phyloP scores from a whole-genome alignment of 805 yeast species.

The Pichia exigua region DNA sequence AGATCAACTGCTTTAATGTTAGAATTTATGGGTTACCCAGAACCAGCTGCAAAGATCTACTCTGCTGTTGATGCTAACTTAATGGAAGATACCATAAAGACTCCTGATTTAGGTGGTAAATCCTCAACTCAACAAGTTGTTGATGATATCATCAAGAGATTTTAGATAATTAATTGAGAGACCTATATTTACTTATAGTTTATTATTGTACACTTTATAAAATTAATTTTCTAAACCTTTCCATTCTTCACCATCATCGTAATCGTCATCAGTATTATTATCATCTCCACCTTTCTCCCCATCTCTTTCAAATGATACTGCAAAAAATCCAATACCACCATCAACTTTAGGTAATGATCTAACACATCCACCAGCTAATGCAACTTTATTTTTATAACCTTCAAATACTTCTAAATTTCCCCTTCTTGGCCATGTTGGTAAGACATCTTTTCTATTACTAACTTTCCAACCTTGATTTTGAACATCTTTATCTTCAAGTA shows the following conservation, averaged over 20 bases:
- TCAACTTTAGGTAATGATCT: conserved; percentile 80
- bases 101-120: conserved; percentile 94
- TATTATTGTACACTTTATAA: conserved; percentile 9
- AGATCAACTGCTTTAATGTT: conserved; percentile 96
- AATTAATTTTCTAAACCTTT: conserved; percentile 28
- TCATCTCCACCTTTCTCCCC: background rate
- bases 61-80: conserved; percentile 92
- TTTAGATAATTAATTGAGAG: conserved; percentile 23
- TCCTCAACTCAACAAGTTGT: conserved; percentile 82
- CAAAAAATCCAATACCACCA: conserved; percentile 99
- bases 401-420: conserved; percentile 70
- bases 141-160: conserved; percentile 63
- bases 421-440: conserved; percentile 82
- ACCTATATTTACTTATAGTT: conserved; percentile 1
- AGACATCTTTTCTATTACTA: conserved; percentile 47
- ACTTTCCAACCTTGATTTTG: conserved; percentile 69
- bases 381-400: conserved; percentile 37
- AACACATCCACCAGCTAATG: conserved; percentile 77
- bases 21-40: conserved; percentile 88
- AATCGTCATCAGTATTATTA: conserved; percentile 3
- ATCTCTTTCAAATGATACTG: conserved; percentile 73
- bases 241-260: conserved; percentile 28
- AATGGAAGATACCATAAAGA: conserved; percentile 65
- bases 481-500: conserved; percentile 61
- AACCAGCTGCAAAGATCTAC: conserved; percentile 87